Evolutionary conservation across 805 yeast species (phyloP).

Genomic region (Blastobotrys muscicola): DNA sequence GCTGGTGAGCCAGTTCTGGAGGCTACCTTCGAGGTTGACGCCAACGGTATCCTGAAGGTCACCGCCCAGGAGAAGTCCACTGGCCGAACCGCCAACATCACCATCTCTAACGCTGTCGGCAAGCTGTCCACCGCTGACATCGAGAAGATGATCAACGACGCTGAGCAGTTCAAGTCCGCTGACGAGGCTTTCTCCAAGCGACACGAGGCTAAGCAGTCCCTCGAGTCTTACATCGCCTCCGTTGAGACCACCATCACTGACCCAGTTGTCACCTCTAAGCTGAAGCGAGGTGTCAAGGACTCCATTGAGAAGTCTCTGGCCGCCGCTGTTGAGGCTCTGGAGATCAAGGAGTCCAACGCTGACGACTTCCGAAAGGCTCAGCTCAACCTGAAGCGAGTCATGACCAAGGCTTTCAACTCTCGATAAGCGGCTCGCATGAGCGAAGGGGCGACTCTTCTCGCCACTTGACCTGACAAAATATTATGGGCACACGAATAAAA

Average conservation of each 20-base stretch:
- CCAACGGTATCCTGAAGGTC: constrained; percentile 98
- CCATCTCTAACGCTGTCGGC: constrained; percentile 98
- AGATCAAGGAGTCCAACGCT: constrained; percentile 91
- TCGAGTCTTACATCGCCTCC: constrained; percentile 95
- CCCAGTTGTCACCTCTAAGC: constrained; percentile 95
- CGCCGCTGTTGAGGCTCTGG: constrained; percentile 96
- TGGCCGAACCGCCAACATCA: constrained; percentile 96
- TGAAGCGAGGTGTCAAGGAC: constrained; percentile 95
- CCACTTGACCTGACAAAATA: too few species aligned
- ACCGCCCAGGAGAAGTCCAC: constrained; percentile 98
- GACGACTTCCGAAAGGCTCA: constrained; percentile 99
- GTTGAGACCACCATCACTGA: constrained; percentile 95
- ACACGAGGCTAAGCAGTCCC: constrained; percentile 98
- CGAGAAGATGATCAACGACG: constrained; percentile 97
- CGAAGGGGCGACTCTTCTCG: too few species aligned
- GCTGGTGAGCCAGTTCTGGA: constrained; percentile 99
- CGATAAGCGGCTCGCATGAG: constrained; percentile 47
- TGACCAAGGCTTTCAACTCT: constrained; percentile 98
- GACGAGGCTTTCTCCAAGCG: constrained; percentile 99
- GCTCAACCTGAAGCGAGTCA: constrained; percentile 97
- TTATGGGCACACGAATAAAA: too few species aligned
- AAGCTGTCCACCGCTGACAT: constrained; percentile 94
- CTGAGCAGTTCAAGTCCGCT: constrained; percentile 97
- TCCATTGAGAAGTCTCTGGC: constrained; percentile 96
- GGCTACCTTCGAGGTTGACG: constrained; percentile 98